Percentiles rank a stretch among this genome's conserved stretches.
These are phyloP conservation scores for Colletotrichum graminicola DNA, from an alignment of 2,329 filamentous ascomycete species.

Conservation along the genomic window DNA sequence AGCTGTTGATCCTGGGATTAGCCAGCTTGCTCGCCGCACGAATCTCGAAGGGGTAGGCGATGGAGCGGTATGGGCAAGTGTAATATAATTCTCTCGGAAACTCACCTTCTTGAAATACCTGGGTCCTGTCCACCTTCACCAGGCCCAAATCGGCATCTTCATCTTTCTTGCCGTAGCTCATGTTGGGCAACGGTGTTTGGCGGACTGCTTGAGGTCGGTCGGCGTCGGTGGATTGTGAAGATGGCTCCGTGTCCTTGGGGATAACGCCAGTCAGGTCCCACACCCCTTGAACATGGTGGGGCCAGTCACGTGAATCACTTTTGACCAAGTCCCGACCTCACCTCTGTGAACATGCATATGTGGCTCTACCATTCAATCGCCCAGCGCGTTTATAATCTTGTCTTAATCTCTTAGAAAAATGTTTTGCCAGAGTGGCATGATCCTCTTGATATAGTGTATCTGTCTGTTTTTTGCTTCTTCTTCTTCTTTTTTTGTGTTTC, in stretches of 20 bases:
- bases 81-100: neutral
- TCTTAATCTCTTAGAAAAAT: neutral
- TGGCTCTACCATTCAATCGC: neutral
- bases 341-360: conserved; percentile 2
- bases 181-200: conserved; percentile 63
- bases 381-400: neutral
- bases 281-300: conserved; percentile 17
- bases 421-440: neutral
- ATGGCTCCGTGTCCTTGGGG: conserved; percentile 27
- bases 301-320: conserved; percentile 14
- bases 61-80: neutral
- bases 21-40: conserved; percentile 36
- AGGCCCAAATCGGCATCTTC: conserved; percentile 94
- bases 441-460: neutral
- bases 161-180: conserved; percentile 99
- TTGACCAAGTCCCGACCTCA: neutral
- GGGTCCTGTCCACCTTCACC: conserved; percentile 97
- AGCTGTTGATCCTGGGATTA: conserved; percentile 65
- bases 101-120: conserved; percentile 98
- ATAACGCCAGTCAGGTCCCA: conserved; percentile 14
- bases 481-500: neutral
- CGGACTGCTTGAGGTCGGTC: conserved; percentile 49
- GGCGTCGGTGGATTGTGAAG: conserved; percentile 45
- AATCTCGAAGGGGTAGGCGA: conserved; percentile 25
- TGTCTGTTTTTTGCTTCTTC: neutral